A percentile compares a stretch with the other conserved stretches of the same genome.
Conservation (phyloP, 352 stramenopile genomes). For the Phytophthora hybrid region DNA sequence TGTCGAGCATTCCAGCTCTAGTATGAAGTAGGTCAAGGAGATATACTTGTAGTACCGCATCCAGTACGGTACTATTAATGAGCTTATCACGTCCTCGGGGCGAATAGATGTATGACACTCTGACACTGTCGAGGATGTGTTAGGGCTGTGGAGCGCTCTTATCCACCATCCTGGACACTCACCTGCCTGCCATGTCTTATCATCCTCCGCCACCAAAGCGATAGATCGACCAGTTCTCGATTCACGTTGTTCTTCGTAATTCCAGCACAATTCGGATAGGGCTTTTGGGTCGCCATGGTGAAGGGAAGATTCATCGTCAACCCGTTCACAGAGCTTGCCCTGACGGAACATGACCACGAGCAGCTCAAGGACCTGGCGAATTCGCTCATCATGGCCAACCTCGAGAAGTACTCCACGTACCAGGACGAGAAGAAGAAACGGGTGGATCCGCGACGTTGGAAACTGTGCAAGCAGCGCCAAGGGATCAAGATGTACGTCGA, state of each 20-base stretch:
- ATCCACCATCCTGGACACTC: conserved; percentile 1
- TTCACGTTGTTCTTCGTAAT: conserved; percentile 2
- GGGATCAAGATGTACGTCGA: conserved; percentile 45
- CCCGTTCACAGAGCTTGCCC: conserved; percentile 33
- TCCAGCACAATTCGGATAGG: background rate
- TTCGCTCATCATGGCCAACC: conserved; percentile 30
- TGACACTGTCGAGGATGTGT: background rate
- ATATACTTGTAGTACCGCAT: background rate
- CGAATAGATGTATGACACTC: background rate
- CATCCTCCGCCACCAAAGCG: background rate
- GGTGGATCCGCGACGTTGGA: conserved; percentile 46
- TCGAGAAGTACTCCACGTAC: conserved; percentile 37
- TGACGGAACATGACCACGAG: conserved; percentile 27
- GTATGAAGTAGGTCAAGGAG: background rate
- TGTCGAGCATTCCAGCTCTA: conserved; percentile 1
- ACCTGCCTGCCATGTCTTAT: conserved; percentile 1
- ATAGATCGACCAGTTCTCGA: conserved; percentile 13
- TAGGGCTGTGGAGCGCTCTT: conserved; percentile 4
- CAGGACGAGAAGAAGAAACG: conserved; percentile 31
- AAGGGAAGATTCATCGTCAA: conserved; percentile 46
- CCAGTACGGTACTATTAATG: background rate
- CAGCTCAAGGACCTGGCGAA: conserved; percentile 40
- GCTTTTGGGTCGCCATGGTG: conserved; percentile 13
- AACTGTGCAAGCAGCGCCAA: conserved; percentile 53
- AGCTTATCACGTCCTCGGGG: background rate